Evolutionary conservation across 306 rosid species (phyloP), one percentile per base, ranked within the genome.

Genomic region (Vigna radiata): DNA sequence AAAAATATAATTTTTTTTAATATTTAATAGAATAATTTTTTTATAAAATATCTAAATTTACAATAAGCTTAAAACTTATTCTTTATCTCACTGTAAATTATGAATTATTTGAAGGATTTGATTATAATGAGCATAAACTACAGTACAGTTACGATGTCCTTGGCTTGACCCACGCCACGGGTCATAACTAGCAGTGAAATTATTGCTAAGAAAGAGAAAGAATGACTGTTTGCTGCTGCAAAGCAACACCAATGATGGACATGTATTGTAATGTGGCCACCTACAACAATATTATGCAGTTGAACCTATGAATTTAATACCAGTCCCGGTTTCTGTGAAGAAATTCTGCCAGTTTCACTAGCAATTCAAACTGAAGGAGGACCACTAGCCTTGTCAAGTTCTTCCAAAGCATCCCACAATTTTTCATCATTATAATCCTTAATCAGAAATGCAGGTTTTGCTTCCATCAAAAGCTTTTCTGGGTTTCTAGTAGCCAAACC

Each of bases 321-420:
- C 63, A 54, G 63, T 46, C 79, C 54, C 55, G 75, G 72, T 55
- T 81, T 76, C 81, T 23, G 50, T 11, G 68, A 54, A 62, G 58
- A 61, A 67, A 67, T 14, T 60, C 8, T 65, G 25, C 37, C 25
- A 47, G 36, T 75, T 15, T 68, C 33, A 68, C 36, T 67, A 59
- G 66, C 43, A 23, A 16, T 75, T 84, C 83, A 83, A 68, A 75
- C 87, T 66, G 64, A 47, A 23, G 14, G 15, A 77, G 67, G 70
- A 72, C 89, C 75, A 58, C 88, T 77, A 54, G 81, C 81, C 85
- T 81, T 90, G 77, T 92, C 98, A 79, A 95, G 96, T 85, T 90
- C 93, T 81, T 89, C 97, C 62, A 92, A 85, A 65, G 93, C 97
- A 41, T 86, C 90, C 97, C 98, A 92, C 83, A 92, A 84, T 77